Percentiles rank a stretch among this genome's conserved stretches.
Conservation (phyloP, 2,329 filamentous ascomycete species). For the Chaetomiaceae sp. region DNA sequence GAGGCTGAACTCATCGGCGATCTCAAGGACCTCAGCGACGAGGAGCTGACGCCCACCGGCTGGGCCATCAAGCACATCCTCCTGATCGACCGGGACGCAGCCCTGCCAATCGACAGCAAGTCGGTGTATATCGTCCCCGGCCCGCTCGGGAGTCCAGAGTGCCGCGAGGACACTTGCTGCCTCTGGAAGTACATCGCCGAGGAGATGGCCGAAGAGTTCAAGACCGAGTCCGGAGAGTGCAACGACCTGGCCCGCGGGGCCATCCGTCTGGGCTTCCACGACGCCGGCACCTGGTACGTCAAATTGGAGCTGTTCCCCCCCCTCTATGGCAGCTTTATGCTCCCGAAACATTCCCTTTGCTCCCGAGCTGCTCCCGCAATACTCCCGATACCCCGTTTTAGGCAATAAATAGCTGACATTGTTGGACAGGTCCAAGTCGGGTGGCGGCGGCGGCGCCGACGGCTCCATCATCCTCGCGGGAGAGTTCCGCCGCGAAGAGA, state of each 20-base stretch:
- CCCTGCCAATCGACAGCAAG: neutral
- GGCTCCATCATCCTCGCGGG: constrained; percentile 8
- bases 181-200: constrained; percentile 12
- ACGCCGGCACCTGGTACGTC: constrained; percentile 15
- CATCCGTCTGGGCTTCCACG: constrained; percentile 17
- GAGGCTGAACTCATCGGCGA: neutral
- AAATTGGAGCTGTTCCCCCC: no score
- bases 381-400: no score
- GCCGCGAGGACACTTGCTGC: constrained; percentile 10
- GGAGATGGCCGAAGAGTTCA: neutral
- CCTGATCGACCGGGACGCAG: neutral
- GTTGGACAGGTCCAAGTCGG: neutral
- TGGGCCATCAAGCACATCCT: constrained; percentile 10
- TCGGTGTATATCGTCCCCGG: neutral
- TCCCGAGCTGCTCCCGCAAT: no score
- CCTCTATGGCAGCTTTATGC: no score
- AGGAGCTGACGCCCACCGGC: neutral
- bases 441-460: constrained; percentile 11
- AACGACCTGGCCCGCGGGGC: constrained; percentile 13
- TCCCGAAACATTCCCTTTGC: no score
- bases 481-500: constrained; percentile 9
- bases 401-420: no score
- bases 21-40: neutral
- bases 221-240: neutral
- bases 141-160: neutral